Base-by-base conservation (phyloP, 371 early-diverging fungal genomes). In the Mucor circinelloides region DNA sequence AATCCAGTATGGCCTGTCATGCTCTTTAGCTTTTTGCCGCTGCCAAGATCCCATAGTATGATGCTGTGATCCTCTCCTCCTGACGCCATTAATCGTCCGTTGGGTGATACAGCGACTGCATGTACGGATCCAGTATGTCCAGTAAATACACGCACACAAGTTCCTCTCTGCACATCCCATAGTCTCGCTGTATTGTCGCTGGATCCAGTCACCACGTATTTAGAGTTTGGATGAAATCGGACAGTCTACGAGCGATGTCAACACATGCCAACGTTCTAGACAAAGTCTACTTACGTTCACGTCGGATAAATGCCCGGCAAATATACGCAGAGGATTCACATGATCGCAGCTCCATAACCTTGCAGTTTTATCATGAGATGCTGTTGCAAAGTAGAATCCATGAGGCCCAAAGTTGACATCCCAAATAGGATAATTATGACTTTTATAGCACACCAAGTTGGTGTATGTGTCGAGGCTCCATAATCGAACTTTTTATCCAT, bases 381-480 rank as follows among this genome's bases (percentile, higher is more conserved):
- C 99, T 0, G 96, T 96, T 6, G 96, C 99, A 87, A 99, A 99
- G 78, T 99, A 99, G 72, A 92, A 90, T 25, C 97, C 97, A 68
- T 90, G 87, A 1, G 94, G 94, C 3, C 95, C 90, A 74, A 98
- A 92, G 57, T 93, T 90, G 0, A 97, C 91, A 72, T 93, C 94
- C 99, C 99, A 99, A 5, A 99, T 87, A 13, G 99, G 99, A 75
- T 96, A 97, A 75, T 94, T 96, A 83, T 99, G 99, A 28, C 98
- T 97, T 75, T 93, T 94, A 86, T 99, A 99, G 50, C 90, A 89
- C 15, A 94, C 99, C 8, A 99, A 70, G 70, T 95, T 95, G 30
- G 91, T 86, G 64, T 85, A 91, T 7, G 98, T 94, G 46, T 95
- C 95, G 30, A 95, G 81, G 73, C 93, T 94, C 99, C 99, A 99